Evolutionary conservation across 768 basidiomycete genomes (phyloP).

Genomic region (Sarcodon sp.): DNA sequence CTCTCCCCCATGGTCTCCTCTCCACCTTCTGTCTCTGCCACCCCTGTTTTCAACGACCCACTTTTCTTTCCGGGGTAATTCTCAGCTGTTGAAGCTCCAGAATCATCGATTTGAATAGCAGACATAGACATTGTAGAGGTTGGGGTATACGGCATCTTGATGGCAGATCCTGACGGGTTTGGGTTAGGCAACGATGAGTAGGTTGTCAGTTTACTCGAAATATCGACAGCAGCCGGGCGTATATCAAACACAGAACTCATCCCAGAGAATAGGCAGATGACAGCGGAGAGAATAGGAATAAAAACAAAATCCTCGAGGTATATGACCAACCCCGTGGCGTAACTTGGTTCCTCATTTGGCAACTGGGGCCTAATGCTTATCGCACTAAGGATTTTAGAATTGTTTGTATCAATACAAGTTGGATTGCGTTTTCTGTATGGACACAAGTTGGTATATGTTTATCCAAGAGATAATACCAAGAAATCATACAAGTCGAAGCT

Average conservation of each 20-base stretch:
- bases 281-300: neutral
- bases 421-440: neutral
- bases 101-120: too few relatives aligned
- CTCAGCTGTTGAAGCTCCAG: neutral
- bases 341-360: too few relatives aligned
- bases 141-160: neutral
- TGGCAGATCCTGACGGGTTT: neutral
- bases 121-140: too few relatives aligned
- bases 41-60: neutral
- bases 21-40: constrained; percentile 5
- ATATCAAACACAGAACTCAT: neutral
- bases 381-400: too few relatives aligned
- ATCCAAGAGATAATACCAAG: neutral
- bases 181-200: neutral
- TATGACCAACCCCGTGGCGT: too few relatives aligned
- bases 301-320: neutral
- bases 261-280: neutral
- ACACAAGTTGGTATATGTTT: neutral
- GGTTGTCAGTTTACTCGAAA: neutral
- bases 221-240: neutral
- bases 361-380: too few relatives aligned
- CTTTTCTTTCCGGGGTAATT: neutral
- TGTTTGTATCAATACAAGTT: too few relatives aligned
- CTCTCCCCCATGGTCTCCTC: constrained; percentile 2
- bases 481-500: neutral